Conservation (phyloP, 169 alveolate genomes). For the Plasmodium coatneyi region DNA sequence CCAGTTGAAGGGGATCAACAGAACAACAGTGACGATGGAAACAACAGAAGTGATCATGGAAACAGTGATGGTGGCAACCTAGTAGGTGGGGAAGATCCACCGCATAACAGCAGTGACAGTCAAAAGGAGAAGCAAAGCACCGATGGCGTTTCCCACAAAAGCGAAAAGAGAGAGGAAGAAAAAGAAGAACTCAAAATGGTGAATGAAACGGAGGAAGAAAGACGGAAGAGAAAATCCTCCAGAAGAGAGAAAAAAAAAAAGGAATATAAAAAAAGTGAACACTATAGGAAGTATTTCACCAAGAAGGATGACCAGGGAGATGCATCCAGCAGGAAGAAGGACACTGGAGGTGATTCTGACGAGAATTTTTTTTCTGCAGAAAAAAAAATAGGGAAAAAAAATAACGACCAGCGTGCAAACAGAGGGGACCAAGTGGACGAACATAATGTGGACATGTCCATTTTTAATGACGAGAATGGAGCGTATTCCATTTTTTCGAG, state of each 20-base stretch:
- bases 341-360: background rate
- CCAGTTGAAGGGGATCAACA: background rate
- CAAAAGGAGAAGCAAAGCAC: background rate
- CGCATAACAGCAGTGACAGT: background rate
- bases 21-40: background rate
- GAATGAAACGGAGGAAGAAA: background rate
- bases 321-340: background rate
- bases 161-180: background rate
- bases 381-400: conserved; percentile 13
- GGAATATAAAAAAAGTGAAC: conserved; percentile 1
- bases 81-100: background rate
- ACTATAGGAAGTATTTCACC: background rate
- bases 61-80: background rate
- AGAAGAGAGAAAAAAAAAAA: conserved; percentile 9
- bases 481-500: background rate
- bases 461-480: conserved; percentile 11
- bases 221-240: background rate
- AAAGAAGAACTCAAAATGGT: background rate
- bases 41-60: background rate
- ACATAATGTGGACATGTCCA: background rate
- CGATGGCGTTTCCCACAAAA: background rate
- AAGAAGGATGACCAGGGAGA: background rate
- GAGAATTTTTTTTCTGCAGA: conserved; percentile 47
- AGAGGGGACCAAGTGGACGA: background rate
- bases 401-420: background rate